These are phyloP conservation scores for Paxillus ammoniavirescens DNA, from an alignment of 768 basidiomycete genomes.

Conservation along the genomic window DNA sequence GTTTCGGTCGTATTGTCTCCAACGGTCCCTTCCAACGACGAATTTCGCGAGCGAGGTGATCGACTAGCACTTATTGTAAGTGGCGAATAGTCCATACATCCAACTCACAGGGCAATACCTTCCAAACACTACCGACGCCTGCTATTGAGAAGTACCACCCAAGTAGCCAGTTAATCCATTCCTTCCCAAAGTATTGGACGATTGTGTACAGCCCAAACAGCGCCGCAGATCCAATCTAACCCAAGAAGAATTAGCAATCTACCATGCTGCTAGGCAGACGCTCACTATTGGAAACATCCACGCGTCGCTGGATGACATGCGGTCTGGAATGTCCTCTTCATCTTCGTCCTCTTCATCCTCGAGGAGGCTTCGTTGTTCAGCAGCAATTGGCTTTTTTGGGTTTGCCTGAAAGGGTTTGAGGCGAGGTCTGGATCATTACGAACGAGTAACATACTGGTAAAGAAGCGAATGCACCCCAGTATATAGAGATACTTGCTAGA, in stretches of 20 bases:
- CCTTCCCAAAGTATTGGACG: slow-evolving; percentile 73
- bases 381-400: neutral
- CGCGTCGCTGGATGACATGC: slow-evolving; percentile 65
- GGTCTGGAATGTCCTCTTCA: slow-evolving; percentile 60
- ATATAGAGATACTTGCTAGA: slow-evolving; percentile 67
- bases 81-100: neutral
- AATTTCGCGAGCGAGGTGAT: slow-evolving; percentile 50
- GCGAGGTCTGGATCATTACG: neutral
- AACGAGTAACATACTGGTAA: slow-evolving; percentile 50
- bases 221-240: slow-evolving; percentile 65
- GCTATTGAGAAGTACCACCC: slow-evolving; percentile 72
- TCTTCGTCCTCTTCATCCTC: slow-evolving; percentile 52
- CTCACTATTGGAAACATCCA: slow-evolving; percentile 76
- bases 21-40: slow-evolving; percentile 48
- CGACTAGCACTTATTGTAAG: slow-evolving; percentile 35
- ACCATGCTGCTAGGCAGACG: slow-evolving; percentile 7
- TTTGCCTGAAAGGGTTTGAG: slow-evolving; percentile 4
- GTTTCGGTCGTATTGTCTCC: slow-evolving; percentile 55
- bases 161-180: slow-evolving; percentile 81
- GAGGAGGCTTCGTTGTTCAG: slow-evolving; percentile 13
- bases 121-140: slow-evolving; percentile 68
- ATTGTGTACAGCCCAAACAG: slow-evolving; percentile 68
- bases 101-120: slow-evolving; percentile 33
- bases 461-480: slow-evolving; percentile 66
- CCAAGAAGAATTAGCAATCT: neutral